Percentiles rank a stretch among this genome's conserved stretches.
Evolutionary conservation across 23 red algal species (phyloP).

Genomic region (Gracilaria domingensis): DNA sequence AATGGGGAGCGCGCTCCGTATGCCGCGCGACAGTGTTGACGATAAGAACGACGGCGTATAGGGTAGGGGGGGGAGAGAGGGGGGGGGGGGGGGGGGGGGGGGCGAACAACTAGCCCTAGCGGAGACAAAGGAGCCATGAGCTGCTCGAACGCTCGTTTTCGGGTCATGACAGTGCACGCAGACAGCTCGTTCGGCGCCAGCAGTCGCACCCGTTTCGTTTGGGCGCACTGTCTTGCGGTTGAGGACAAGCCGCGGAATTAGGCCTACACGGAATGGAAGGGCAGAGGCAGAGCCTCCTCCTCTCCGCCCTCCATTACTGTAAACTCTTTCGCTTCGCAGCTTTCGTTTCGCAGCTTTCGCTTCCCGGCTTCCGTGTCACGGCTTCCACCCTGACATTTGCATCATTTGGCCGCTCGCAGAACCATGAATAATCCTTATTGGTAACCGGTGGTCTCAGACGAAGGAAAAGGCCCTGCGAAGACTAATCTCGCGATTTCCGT

Average conservation of each 20-base stretch:
- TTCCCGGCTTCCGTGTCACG: no score
- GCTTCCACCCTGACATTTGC: not conserved
- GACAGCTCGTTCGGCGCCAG: not conserved
- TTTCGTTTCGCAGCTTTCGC: no score
- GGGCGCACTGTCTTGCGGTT: not conserved
- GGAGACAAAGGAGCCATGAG: no score
- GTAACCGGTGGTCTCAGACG: not conserved
- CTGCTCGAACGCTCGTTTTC: not conserved
- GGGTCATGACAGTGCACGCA: not conserved
- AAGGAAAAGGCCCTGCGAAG: no score
- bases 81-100: not conserved
- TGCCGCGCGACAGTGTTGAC: not conserved
- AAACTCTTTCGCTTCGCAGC: not conserved
- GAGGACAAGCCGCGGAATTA: no score
- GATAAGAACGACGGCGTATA: not conserved
- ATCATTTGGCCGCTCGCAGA: not conserved
- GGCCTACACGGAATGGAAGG: not conserved
- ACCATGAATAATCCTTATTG: not conserved
- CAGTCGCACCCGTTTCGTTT: constrained; percentile 1
- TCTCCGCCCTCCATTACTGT: not conserved
- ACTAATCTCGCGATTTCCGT: not conserved
- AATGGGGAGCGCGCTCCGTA: no score
- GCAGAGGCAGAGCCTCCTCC: no score
- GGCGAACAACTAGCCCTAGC: no score
- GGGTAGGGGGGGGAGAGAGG: not conserved